These are phyloP conservation scores for Lasiodiplodia theobromae DNA, from an alignment of 2,329 filamentous ascomycete genomes.

Conservation along the genomic window DNA sequence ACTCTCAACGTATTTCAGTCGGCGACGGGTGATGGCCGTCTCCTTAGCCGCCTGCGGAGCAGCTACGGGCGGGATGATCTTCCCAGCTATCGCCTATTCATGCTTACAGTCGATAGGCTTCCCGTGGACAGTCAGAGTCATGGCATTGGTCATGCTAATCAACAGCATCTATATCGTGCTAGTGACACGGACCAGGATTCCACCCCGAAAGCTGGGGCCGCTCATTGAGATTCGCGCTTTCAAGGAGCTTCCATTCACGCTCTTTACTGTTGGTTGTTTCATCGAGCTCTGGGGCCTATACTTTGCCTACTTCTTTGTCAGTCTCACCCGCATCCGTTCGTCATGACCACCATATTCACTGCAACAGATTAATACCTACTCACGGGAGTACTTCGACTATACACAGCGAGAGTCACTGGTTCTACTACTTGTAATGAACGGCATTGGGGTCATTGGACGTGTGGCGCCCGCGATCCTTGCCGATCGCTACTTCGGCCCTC, in stretches of 20 bases:
- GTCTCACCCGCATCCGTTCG: not conserved
- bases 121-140: conserved; percentile 67
- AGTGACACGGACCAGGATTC: conserved; percentile 48
- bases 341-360: not conserved
- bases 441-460: not conserved
- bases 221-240: conserved; percentile 26
- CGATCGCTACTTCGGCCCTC: conserved; percentile 37
- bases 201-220: conserved; percentile 52
- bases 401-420: conserved; percentile 43
- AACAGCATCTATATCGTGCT: conserved; percentile 49
- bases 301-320: conserved; percentile 30
- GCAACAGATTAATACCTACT: conserved; percentile 5
- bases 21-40: conserved; percentile 65
- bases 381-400: conserved; percentile 51
- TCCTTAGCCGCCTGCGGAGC: conserved; percentile 67
- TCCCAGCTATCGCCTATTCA: conserved; percentile 61
- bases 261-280: conserved; percentile 26
- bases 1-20: conserved; percentile 64
- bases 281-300: conserved; percentile 29
- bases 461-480: conserved; percentile 46
- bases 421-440: conserved; percentile 20
- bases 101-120: conserved; percentile 69
- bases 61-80: conserved; percentile 68
- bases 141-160: conserved; percentile 66
- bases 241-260: conserved; percentile 24